phyloP scores from a whole-genome alignment of 2,329 filamentous ascomycete species.

The Diplodia intermedia region DNA sequence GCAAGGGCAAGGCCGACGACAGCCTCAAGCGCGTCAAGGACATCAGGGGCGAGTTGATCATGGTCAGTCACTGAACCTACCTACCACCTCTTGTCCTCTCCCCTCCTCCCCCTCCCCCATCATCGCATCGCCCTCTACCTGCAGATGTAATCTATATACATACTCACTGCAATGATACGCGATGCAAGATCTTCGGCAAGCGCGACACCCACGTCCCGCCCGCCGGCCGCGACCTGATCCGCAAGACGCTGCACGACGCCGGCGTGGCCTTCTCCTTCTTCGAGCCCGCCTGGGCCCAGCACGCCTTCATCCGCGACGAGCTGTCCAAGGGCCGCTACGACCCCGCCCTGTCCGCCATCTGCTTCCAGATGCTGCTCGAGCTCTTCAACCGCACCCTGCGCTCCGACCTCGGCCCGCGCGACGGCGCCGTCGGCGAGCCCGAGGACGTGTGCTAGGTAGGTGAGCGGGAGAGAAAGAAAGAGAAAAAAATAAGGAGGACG shows the following conservation, averaged over 20 bases:
- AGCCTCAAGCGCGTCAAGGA: slow-evolving; percentile 66
- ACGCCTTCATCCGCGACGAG: slow-evolving; percentile 94
- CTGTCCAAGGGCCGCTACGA: slow-evolving; percentile 93
- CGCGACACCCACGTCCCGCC: slow-evolving; percentile 89
- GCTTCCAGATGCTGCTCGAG: slow-evolving; percentile 89
- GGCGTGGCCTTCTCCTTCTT: slow-evolving; percentile 80
- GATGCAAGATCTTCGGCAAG: slow-evolving; percentile 77
- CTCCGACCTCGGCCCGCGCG: slow-evolving; percentile 75
- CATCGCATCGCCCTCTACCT: too few relatives aligned
- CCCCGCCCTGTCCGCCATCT: slow-evolving; percentile 82
- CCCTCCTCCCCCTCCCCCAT: neutral
- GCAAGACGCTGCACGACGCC: slow-evolving; percentile 78
- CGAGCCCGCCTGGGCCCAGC: slow-evolving; percentile 91
- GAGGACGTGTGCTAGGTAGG: slow-evolving; percentile 82
- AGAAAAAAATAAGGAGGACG: too few relatives aligned
- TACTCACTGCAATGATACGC: too few relatives aligned
- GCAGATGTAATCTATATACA: too few relatives aligned
- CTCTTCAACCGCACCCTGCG: slow-evolving; percentile 80
- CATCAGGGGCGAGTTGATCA: slow-evolving; percentile 79
- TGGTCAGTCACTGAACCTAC: slow-evolving; percentile 55
- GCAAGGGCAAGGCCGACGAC: slow-evolving; percentile 69
- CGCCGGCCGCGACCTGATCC: slow-evolving; percentile 80
- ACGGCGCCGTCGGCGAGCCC: slow-evolving; percentile 66
- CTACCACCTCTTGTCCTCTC: too few relatives aligned
- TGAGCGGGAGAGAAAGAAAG: slow-evolving; percentile 45